Conservation (phyloP, 2,329 filamentous ascomycete genomes). For the Aspergillus flavus region DNA sequence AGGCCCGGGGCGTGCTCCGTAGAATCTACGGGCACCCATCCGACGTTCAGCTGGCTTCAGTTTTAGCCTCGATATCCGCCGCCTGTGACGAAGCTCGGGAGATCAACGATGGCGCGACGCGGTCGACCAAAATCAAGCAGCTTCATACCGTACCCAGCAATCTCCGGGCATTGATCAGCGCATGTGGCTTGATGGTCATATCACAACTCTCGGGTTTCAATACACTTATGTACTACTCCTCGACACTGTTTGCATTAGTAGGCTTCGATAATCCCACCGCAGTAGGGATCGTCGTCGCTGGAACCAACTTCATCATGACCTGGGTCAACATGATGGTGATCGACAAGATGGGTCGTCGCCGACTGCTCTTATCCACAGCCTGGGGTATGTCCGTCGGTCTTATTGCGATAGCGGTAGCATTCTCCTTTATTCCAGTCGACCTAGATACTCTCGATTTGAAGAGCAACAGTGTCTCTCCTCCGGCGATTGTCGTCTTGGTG, state of each 20-base stretch:
- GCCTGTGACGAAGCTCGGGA: conserved; percentile 46
- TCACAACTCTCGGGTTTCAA: conserved; percentile 54
- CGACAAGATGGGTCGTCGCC: conserved; percentile 50
- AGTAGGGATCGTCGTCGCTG: conserved; percentile 42
- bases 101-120: conserved; percentile 44
- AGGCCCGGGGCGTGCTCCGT: conserved; percentile 38
- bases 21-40: conserved; percentile 34
- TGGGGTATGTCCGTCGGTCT: conserved; percentile 50
- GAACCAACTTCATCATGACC: conserved; percentile 51
- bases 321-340: conserved; percentile 52
- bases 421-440: conserved; percentile 53
- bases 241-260: conserved; percentile 49
- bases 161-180: conserved; percentile 47
- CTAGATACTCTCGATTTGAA: conserved; percentile 37
- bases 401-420: conserved; percentile 48
- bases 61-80: conserved; percentile 46
- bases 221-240: conserved; percentile 50
- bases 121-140: conserved; percentile 49
- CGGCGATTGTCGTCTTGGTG: conserved; percentile 45
- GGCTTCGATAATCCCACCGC: conserved; percentile 55
- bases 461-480: conserved; percentile 31
- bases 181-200: conserved; percentile 57
- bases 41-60: conserved; percentile 47
- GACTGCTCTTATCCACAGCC: conserved; percentile 48
- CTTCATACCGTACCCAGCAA: conserved; percentile 45